Evolutionary conservation across 1,139 yeast genomes (phyloP).

Genomic region (Sporopachydermia cereana): DNA sequence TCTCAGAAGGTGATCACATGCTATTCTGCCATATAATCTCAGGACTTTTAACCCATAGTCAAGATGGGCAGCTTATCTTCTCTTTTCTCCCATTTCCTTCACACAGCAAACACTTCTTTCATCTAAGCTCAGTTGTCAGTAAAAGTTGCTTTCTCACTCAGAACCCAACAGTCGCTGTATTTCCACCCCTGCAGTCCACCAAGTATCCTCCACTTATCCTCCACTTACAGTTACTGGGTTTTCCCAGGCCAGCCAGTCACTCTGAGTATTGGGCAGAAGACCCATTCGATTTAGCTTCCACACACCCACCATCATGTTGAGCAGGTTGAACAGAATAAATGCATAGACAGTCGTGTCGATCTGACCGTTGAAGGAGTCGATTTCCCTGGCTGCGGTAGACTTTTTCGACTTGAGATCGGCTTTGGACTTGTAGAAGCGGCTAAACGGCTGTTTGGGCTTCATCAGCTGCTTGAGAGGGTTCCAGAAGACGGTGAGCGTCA

Average conservation of each 20-base stretch:
- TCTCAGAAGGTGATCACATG: too few relatives aligned
- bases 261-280: conserved; percentile 68
- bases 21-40: too few relatives aligned
- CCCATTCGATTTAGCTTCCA: conserved; percentile 89
- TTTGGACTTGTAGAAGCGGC: conserved; percentile 13
- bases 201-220: not conserved
- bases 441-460: conserved; percentile 35
- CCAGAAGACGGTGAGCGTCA: conserved; percentile 72
- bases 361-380: conserved; percentile 26
- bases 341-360: conserved; percentile 36
- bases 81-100: too few relatives aligned
- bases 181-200: not conserved
- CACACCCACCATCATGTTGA: conserved; percentile 62
- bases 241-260: conserved; percentile 94
- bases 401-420: conserved; percentile 7
- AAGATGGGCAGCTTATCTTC: too few relatives aligned
- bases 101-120: too few relatives aligned
- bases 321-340: conserved; percentile 49
- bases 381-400: conserved; percentile 19
- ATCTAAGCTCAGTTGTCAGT: too few relatives aligned
- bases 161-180: too few relatives aligned
- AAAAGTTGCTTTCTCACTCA: too few relatives aligned
- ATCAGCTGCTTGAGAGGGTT: conserved; percentile 69
- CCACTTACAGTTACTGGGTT: conserved; percentile 25
- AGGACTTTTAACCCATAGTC: too few relatives aligned